phyloP scores from a whole-genome alignment of 1,284 basidiomycete species.

The Cystobasidium slooffiae region DNA sequence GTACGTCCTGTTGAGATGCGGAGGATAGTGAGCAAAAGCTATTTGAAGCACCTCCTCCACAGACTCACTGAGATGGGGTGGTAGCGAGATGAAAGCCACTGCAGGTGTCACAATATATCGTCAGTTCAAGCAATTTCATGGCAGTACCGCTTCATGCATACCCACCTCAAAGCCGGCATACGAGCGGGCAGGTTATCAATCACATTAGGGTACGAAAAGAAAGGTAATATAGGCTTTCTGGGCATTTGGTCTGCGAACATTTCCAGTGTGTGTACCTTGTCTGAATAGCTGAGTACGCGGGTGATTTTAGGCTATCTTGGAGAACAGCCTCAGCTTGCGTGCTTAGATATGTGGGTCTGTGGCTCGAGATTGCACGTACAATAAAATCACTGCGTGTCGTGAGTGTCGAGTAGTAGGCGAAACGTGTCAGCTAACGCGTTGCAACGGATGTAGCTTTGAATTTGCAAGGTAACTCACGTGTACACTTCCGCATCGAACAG shows the following conservation, averaged over 20 bases:
- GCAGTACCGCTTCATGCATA: background rate
- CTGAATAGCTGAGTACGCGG: slow-evolving; percentile 18
- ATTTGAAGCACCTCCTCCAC: background rate
- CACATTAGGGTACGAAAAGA: slow-evolving; percentile 32
- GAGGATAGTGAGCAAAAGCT: background rate
- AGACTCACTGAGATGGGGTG: slow-evolving; percentile 23
- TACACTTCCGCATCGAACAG: slow-evolving; percentile 34
- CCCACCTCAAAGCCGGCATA: slow-evolving; percentile 30
- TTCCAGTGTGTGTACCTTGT: slow-evolving; percentile 35
- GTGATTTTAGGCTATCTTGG: slow-evolving; percentile 32
- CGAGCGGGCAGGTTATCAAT: slow-evolving; percentile 28
- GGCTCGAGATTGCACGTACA: background rate
- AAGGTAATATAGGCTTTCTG: slow-evolving; percentile 18
- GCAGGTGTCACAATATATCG: background rate
- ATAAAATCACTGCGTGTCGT: slow-evolving; percentile 22
- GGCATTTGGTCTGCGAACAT: slow-evolving; percentile 38
- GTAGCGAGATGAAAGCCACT: slow-evolving; percentile 33
- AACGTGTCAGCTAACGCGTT: background rate
- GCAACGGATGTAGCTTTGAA: background rate
- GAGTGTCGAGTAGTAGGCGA: background rate
- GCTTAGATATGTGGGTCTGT: background rate
- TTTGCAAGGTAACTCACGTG: slow-evolving; percentile 2
- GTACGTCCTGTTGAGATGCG: background rate
- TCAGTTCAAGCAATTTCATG: background rate
- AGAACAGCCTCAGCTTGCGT: background rate